Base-by-base conservation (phyloP, 306 rosid genomes). In the Casuarina glauca region DNA sequence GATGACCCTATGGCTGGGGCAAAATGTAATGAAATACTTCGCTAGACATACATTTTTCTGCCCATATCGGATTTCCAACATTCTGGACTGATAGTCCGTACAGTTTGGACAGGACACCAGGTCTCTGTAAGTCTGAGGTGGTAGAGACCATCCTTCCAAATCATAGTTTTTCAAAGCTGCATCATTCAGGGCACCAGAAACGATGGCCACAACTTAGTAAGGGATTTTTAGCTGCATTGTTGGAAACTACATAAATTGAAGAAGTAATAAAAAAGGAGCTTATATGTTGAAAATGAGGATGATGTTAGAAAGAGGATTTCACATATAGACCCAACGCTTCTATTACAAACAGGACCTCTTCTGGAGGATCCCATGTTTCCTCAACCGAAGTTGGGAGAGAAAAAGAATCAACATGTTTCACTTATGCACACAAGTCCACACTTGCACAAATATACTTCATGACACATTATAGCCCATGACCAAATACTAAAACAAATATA, bases 101-200 rank as follows among this genome's bases (percentile, higher is more conserved):
- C 99, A 96, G 83, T 96, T 96, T 17, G 99, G 93, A 79, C 99
- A 91, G 38, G 99, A 96, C 58, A 96, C 99, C 91, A 82, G 32
- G 79, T 96, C 97, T 76, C 98, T 89, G 83, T 93, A 91, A 11
- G 94, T 76, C 84, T 88, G 90, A 72, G 99, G 91, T 53, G 99
- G 78, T 39, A 98, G 99, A 80, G 93, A 96, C 99, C 99, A 96
- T 76, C 82, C 97, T 84, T 93, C 99, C 73, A 96, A 82, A 77
- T 96, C 99, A 84, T 86, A 91, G 83, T 96, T 96, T 91, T 96
- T 96, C 48, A 96, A 96, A 4, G 99, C 99, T 0, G 99, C 98
- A 79, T 96, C 99, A 85, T 96, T 96, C 85, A 96, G 82, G 72
- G 99, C 99, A 84, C 97, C 98, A 70, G 99, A 95, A 73, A 95